Evolutionary conservation across 1,284 basidiomycete species (phyloP).

Genomic region (Inonotus hispidus): DNA sequence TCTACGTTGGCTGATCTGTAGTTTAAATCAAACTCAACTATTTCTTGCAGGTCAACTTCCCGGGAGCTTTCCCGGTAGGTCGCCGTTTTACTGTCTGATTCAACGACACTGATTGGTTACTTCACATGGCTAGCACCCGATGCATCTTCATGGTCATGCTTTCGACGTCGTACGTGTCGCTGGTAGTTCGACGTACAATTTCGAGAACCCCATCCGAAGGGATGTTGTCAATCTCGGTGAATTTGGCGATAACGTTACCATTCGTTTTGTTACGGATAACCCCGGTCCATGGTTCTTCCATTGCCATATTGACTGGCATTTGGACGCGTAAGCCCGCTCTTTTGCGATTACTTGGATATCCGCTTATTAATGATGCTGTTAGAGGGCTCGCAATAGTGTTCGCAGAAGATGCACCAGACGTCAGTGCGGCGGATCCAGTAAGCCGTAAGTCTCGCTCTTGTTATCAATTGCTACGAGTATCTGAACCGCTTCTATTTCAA

Average conservation of each 20-base stretch:
- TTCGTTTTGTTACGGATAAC: slow-evolving; percentile 23
- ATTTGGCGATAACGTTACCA: slow-evolving; percentile 28
- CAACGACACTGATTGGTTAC: not conserved
- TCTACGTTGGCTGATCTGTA: too few relatives aligned
- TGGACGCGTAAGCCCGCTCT: slow-evolving; percentile 14
- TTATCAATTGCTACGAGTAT: too few relatives aligned
- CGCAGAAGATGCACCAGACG: slow-evolving; percentile 14
- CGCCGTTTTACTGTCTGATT: not conserved
- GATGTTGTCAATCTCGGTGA: slow-evolving; percentile 29
- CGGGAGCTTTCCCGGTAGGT: slow-evolving; percentile 18
- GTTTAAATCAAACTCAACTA: not conserved
- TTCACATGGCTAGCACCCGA: not conserved
- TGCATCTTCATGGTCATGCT: slow-evolving; percentile 20
- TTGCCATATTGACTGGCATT: slow-evolving; percentile 20
- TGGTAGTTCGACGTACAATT: slow-evolving; percentile 27
- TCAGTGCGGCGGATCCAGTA: slow-evolving; percentile 2
- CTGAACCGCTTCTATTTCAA: not conserved
- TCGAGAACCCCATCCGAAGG: slow-evolving; percentile 28
- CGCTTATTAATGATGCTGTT: not conserved
- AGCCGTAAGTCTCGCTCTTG: slow-evolving; percentile 8
- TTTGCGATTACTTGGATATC: not conserved
- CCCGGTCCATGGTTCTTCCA: slow-evolving; percentile 18
- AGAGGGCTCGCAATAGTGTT: slow-evolving; percentile 18
- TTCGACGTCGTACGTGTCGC: slow-evolving; percentile 29
- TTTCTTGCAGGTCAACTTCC: slow-evolving; percentile 25